Base-by-base conservation (phyloP, 179 eudicot species). In the Beta corolliflora region DNA sequence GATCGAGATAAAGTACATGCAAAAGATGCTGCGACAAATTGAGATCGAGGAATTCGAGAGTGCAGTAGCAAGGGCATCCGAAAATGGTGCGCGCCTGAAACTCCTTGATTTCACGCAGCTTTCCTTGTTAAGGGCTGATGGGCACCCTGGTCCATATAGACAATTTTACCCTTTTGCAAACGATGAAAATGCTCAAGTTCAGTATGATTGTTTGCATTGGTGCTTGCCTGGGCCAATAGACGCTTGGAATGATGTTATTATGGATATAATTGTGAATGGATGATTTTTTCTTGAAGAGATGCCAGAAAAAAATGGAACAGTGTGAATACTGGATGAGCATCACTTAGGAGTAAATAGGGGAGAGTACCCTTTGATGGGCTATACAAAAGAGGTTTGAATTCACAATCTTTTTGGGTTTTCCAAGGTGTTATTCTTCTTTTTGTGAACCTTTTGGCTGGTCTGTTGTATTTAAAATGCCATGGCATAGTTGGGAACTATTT, bases 171-270 rank as follows among this genome's bases (percentile, higher is more conserved):
- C 98, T 9, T 91, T 89, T 76, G 88, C 88, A 4, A 84, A 70
- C 61, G 87, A 81, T n/a, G 89, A 87, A 75, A 85, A 85, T 36
- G 88, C 83, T 4, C 79, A 74, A 75, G 77, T 86, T n/a, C 82
- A 87, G 19, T 85, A 86, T 53, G 98, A 94, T 81, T 94, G 98
- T 81, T 71, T 94, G 84, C 97, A 94, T 72, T 94, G 98, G 98
- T 94, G 98, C 82, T 85, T 94, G 84, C 98, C 98, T 0, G 98
- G 98, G 50, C 98, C 98, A 8, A 94, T 94, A 23, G 98, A 94
- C 69, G 44, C 92, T 7, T 94, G 98, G 98, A 94, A 94, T 76
- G 97, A 93, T 84, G 63, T 94, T 56, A 77, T 94, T 14, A 87
- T 92, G 92, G 83, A 94, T 76, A 84, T 94, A 91, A 67, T 91